Percentiles rank a stretch among this genome's conserved stretches.
Conservation (phyloP, 75 land plant genomes). For the Pseudotsuga menziesii region DNA sequence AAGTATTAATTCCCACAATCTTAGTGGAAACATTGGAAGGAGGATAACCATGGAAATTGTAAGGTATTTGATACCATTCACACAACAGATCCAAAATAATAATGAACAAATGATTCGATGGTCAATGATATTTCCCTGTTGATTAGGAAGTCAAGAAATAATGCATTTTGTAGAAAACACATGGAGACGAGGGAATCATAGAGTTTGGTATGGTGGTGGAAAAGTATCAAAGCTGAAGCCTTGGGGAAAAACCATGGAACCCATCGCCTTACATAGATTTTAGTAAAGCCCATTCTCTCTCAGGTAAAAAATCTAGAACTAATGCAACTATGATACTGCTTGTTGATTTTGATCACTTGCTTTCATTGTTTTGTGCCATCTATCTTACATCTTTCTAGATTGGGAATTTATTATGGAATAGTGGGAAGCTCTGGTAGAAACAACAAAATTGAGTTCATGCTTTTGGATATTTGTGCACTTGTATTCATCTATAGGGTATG, state of each 20-base stretch:
- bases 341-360: slow-evolving; percentile 5
- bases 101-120: slow-evolving; percentile 6
- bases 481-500: slow-evolving; percentile 39
- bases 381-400: background rate
- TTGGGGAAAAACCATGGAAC: slow-evolving; percentile 58
- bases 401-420: slow-evolving; percentile 16
- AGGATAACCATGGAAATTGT: slow-evolving; percentile 19
- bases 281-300: slow-evolving; percentile 59
- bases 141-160: background rate
- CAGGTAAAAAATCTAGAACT: slow-evolving; percentile 35
- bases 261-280: slow-evolving; percentile 42
- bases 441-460: slow-evolving; percentile 50
- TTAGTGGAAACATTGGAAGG: slow-evolving; percentile 7
- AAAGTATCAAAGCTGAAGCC: slow-evolving; percentile 61
- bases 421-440: slow-evolving; percentile 67
- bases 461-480: slow-evolving; percentile 75
- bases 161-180: slow-evolving; percentile 14
- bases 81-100: slow-evolving; percentile 8
- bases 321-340: too few relatives aligned
- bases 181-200: slow-evolving; percentile 69
- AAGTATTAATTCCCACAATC: slow-evolving; percentile 10
- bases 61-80: slow-evolving; percentile 13
- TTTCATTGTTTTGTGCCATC: background rate
- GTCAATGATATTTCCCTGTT: slow-evolving; percentile 30
- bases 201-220: slow-evolving; percentile 60